These are phyloP conservation scores for Vanderwaltozyma polyspora DNA, from an alignment of 805 yeast species.

Conservation along the genomic window DNA sequence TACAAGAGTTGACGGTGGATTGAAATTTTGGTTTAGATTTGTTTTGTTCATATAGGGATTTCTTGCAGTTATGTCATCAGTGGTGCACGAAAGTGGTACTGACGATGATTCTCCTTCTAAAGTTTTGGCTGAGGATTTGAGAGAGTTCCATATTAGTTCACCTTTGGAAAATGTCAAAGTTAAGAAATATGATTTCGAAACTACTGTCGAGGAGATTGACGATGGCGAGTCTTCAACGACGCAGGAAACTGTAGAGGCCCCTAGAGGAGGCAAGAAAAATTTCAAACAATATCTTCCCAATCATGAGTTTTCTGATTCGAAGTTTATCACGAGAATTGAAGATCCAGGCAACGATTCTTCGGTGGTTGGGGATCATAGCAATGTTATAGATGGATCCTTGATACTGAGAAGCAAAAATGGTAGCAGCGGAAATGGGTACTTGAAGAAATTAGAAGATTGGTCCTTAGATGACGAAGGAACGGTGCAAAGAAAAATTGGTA, in stretches of 20 bases:
- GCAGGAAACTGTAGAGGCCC: too few relatives aligned
- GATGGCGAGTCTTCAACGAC: too few relatives aligned
- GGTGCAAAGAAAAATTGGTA: neutral
- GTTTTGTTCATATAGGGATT: too few relatives aligned
- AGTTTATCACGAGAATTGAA: constrained; percentile 1
- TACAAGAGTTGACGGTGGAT: too few relatives aligned
- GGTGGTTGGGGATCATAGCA: neutral
- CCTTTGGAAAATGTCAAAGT: constrained; percentile 1
- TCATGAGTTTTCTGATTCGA: constrained; percentile 12
- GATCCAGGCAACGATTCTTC: neutral
- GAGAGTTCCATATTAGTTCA: constrained; percentile 14
- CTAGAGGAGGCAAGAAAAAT: neutral
- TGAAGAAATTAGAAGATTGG: constrained; percentile 16
- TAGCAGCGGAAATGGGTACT: neutral
- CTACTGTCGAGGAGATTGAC: too few relatives aligned
- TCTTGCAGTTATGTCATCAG: too few relatives aligned
- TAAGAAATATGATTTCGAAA: too few relatives aligned
- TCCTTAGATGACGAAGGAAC: constrained; percentile 3
- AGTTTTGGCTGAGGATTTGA: constrained; percentile 11
- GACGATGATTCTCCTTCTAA: constrained; percentile 3
- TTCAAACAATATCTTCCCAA: constrained; percentile 11
- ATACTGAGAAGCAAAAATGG: neutral
- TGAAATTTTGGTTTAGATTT: too few relatives aligned
- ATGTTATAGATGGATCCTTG: neutral
- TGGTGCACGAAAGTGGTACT: too few relatives aligned